Base-by-base conservation (phyloP, 2,329 filamentous ascomycete genomes). In the Aspergillus terreus region DNA sequence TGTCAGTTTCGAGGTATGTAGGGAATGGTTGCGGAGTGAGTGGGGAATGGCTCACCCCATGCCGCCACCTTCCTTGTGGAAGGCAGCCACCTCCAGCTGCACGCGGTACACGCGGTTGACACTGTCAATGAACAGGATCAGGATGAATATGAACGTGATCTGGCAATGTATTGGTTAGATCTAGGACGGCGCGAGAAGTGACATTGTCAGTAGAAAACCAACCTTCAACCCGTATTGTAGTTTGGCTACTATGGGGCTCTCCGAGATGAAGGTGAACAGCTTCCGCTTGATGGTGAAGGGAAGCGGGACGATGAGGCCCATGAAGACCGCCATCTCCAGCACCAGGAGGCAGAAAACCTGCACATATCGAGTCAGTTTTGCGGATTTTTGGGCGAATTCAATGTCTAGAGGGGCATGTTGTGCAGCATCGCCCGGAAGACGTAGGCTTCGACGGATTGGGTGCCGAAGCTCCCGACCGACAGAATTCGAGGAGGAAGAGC, bases 131-230 rank as follows among this genome's bases (percentile, higher is more conserved):
- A 99, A 99, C 59, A 99, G 86, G 59, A 99, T 96, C 53, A 97
- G 80, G 67, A 99, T 97, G 78, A 99, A 99, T 70, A 99, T 92
- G 71, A 99, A 99, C 2, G 91, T 96, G 52, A 99, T 99, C 83
- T 86, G 21, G 6, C 41, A 19, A 56, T 19, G 19, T 12, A 25
- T 12, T 11, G 14, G 5, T 7, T 17, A 11, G 4, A 12, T n/a
- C n/a, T 30, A n/a, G 2, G 40, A 9, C 15, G 11, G 7, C 5
- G 10, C 6, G 5, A 19, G n/a, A 7, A 30, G 11, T 21, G 44
- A 21, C 68, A 25, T 72, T 30, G 27, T 10, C 27, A 2, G 7
- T 10, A 30, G 7, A 2, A 4, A 11, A 30, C 27, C 27, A 30
- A 85, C 84, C 82, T 96, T 97, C 77, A 99, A 82, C 65, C 91